phyloP scores from a whole-genome alignment of 129 eudicot species.

The Mikania micrantha region DNA sequence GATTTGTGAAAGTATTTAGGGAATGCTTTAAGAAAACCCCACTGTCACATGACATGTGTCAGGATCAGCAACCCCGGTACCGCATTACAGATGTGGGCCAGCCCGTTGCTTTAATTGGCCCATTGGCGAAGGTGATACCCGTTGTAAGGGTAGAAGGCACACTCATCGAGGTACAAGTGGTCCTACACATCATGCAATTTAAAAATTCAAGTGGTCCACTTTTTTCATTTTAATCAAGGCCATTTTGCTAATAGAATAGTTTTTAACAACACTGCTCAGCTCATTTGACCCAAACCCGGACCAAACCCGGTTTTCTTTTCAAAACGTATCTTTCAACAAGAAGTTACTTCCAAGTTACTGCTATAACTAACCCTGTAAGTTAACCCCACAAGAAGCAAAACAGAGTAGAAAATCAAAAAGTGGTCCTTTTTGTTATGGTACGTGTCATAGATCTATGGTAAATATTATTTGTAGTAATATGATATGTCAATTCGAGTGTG shows the following conservation, averaged over 20 bases:
- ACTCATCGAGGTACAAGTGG: conserved; percentile 24
- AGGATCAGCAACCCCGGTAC: conserved; percentile 26
- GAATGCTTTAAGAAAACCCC: conserved; percentile 38
- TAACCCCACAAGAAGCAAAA: no score
- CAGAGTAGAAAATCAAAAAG: no score
- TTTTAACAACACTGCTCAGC: not conserved
- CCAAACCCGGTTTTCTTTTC: not conserved
- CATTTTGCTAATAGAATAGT: not conserved
- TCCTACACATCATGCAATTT: conserved; percentile 12
- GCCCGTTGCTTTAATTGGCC: conserved; percentile 19
- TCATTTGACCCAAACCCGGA: not conserved
- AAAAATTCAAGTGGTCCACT: conserved; percentile 17
- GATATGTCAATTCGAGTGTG: no score
- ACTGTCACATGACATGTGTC: conserved; percentile 42
- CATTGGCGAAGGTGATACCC: conserved; percentile 13
- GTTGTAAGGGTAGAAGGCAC: conserved; percentile 23
- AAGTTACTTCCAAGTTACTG: no score
- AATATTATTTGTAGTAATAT: no score
- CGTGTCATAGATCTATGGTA: no score
- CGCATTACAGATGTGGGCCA: conserved; percentile 36
- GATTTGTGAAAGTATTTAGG: conserved; percentile 10
- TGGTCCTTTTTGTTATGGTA: no score
- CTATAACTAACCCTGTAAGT: no score
- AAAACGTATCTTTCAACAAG: conserved; percentile 8
- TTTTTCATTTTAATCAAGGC: conserved; percentile 7